A percentile compares a stretch with the other conserved stretches of the same genome.
phyloP scores from a whole-genome alignment of 768 basidiomycete genomes.

The Serendipita sp. region DNA sequence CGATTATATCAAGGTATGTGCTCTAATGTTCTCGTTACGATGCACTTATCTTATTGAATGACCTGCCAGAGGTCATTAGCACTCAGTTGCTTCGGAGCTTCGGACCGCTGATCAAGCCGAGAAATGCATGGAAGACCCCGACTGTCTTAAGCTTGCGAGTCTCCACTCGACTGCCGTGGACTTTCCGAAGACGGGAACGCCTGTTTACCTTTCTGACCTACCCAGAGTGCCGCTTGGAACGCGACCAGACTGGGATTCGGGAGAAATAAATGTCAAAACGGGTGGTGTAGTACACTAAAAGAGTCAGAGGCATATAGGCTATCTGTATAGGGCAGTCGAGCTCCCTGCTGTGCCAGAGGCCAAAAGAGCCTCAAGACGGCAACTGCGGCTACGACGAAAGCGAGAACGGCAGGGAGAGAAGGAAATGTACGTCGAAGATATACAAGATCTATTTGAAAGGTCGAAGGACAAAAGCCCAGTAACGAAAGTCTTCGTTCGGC shows the following conservation, averaged over 20 bases:
- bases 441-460: background rate
- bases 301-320: slow-evolving; percentile 41
- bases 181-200: slow-evolving; percentile 41
- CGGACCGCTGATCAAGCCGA: slow-evolving; percentile 10
- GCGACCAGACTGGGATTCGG: slow-evolving; percentile 51
- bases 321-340: slow-evolving; percentile 43
- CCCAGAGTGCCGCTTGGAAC: slow-evolving; percentile 22
- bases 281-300: slow-evolving; percentile 28
- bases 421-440: background rate
- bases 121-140: background rate
- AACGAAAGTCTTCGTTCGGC: background rate
- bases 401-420: slow-evolving; percentile 8
- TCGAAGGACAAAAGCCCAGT: background rate
- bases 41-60: background rate
- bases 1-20: slow-evolving; percentile 35
- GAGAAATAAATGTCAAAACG: slow-evolving; percentile 21
- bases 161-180: slow-evolving; percentile 46
- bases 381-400: slow-evolving; percentile 9
- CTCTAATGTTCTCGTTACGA: no score
- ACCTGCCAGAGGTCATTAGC: slow-evolving; percentile 11
- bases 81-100: slow-evolving; percentile 11
- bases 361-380: slow-evolving; percentile 12
- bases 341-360: slow-evolving; percentile 25
- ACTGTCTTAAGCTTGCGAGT: slow-evolving; percentile 24
- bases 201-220: slow-evolving; percentile 27